Evolutionary conservation across 192 early-diverging fungal genomes (phyloP).

Genomic region (Dimargaris cristalligena): DNA sequence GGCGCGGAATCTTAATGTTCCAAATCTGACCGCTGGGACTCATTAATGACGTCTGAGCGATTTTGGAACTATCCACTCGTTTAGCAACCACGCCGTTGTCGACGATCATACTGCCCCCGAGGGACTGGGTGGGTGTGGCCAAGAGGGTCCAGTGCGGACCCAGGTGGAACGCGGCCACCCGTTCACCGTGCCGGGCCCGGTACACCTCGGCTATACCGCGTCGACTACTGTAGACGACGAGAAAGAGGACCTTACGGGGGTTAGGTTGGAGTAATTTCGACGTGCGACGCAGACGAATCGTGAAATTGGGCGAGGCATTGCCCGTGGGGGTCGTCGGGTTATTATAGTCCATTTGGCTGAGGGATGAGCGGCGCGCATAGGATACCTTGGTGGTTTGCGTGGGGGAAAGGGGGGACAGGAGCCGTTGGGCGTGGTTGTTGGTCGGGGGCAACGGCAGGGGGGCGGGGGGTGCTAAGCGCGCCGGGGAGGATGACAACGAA

Average conservation of each 20-base stretch:
- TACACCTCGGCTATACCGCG: slow-evolving; percentile 48
- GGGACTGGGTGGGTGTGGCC: slow-evolving; percentile 22
- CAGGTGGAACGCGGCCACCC: slow-evolving; percentile 36
- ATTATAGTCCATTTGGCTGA: too few species aligned
- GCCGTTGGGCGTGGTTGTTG: too few species aligned
- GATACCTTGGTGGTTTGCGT: too few species aligned
- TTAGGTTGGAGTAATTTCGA: slow-evolving; percentile 5
- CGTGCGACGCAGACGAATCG: neutral
- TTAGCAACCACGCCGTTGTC: slow-evolving; percentile 8
- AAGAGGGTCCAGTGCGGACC: slow-evolving; percentile 39
- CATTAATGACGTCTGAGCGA: slow-evolving; percentile 5
- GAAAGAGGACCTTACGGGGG: slow-evolving; percentile 26
- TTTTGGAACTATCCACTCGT: neutral
- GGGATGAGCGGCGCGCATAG: too few species aligned
- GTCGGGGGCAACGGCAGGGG: too few species aligned
- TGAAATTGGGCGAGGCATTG: too few species aligned
- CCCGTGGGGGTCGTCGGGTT: too few species aligned
- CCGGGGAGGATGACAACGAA: too few species aligned
- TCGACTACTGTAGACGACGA: slow-evolving; percentile 44
- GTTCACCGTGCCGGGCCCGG: slow-evolving; percentile 38
- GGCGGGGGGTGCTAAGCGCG: too few species aligned
- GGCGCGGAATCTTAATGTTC: neutral
- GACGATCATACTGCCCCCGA: slow-evolving; percentile 20
- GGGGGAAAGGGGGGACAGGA: too few species aligned
- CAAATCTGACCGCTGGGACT: neutral